These are phyloP conservation scores for Magnolia changhungtana DNA, from an alignment of 164 flowering plant genomes.

Conservation along the genomic window DNA sequence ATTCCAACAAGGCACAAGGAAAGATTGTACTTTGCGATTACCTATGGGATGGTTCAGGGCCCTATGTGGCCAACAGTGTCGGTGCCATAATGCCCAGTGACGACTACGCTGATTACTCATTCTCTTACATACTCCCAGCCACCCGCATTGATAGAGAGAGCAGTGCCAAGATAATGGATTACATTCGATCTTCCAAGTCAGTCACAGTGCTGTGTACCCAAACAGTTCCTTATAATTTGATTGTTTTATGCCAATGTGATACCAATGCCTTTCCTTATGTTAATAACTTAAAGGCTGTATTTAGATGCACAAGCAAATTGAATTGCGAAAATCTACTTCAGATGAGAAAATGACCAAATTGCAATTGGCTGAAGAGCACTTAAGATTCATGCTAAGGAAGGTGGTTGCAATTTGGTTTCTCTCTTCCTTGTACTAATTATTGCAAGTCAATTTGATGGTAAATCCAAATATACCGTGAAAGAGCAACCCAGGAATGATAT, in stretches of 20 bases:
- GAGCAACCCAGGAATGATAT: no score
- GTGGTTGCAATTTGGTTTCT: no score
- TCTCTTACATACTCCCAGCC: slow-evolving; percentile 34
- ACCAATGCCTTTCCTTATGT: not conserved
- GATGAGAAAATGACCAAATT: no score
- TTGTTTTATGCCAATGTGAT: not conserved
- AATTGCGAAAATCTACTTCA: no score
- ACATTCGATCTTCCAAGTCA: slow-evolving; percentile 36
- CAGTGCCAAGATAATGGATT: slow-evolving; percentile 24
- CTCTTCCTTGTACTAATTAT: no score
- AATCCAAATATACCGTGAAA: no score
- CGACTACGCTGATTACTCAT: slow-evolving; percentile 18
- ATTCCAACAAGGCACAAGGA: slow-evolving; percentile 25
- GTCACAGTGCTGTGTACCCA: not conserved
- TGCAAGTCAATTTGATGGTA: no score
- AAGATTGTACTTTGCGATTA: slow-evolving; percentile 41
- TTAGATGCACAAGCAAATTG: no score
- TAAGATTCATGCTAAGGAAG: no score
- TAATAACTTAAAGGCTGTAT: not conserved
- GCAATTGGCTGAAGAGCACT: no score
- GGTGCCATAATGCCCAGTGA: slow-evolving; percentile 34
- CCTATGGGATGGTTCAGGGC: slow-evolving; percentile 20
- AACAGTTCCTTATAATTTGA: no score
- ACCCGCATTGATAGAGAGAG: slow-evolving; percentile 29
- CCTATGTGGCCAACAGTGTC: slow-evolving; percentile 24